These are phyloP conservation scores for Carallia brachiata DNA, from an alignment of 345 rosid species.

Conservation along the genomic window DNA sequence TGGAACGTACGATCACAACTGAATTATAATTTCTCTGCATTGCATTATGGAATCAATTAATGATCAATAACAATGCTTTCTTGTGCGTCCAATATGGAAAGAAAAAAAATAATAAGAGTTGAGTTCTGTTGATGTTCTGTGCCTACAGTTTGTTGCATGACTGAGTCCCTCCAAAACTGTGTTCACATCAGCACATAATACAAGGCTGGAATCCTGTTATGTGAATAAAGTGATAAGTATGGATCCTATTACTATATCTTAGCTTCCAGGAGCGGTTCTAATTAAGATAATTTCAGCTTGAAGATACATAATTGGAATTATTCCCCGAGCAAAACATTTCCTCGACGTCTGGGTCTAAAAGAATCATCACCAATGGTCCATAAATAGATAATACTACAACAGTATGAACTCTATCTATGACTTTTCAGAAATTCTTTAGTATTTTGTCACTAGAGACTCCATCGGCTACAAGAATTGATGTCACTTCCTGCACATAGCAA, in stretches of 20 bases:
- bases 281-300: not conserved
- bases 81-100: too few species aligned
- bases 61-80: too few species aligned
- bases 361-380: conserved; percentile 26
- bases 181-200: too few species aligned
- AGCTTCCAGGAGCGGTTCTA: not conserved
- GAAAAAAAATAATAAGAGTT: too few species aligned
- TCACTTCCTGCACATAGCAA: conserved; percentile 66
- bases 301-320: conserved; percentile 31
- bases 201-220: not conserved
- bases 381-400: conserved; percentile 33
- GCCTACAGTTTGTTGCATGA: too few species aligned
- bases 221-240: not conserved
- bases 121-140: too few species aligned
- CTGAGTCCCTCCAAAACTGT: too few species aligned
- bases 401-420: conserved; percentile 10
- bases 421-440: conserved; percentile 76
- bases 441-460: conserved; percentile 73
- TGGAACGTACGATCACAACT: too few species aligned
- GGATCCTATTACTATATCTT: too few species aligned
- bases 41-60: too few species aligned
- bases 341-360: conserved; percentile 27
- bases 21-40: too few species aligned
- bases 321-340: conserved; percentile 26
- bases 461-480: conserved; percentile 65